Evolutionary conservation across 371 early-diverging fungal genomes (phyloP).

Genomic region (Polyrhizophydium stewartii): DNA sequence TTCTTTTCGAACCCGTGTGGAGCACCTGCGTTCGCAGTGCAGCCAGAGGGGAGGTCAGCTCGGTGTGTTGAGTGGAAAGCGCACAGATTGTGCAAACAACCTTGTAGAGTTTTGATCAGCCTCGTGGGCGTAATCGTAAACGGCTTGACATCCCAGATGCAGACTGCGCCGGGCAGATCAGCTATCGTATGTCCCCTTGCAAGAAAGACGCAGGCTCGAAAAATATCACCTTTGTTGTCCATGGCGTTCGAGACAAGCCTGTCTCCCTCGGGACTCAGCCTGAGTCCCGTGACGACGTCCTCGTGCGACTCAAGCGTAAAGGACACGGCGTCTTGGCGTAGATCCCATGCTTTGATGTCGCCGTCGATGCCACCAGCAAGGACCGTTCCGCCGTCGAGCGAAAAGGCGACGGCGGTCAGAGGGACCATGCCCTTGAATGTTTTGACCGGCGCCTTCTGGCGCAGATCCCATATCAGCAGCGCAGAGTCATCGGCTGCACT

Average conservation of each 20-base stretch:
- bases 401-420: slow-evolving; percentile 74
- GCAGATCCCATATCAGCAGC: slow-evolving; percentile 54
- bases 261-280: slow-evolving; percentile 79
- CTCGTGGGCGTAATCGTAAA: slow-evolving; percentile 63
- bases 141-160: slow-evolving; percentile 92
- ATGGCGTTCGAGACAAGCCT: slow-evolving; percentile 78
- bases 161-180: slow-evolving; percentile 43
- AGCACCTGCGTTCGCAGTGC: slow-evolving; percentile 75
- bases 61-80: too few relatives aligned
- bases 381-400: slow-evolving; percentile 73
- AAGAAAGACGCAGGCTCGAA: slow-evolving; percentile 2
- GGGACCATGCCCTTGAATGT: slow-evolving; percentile 68
- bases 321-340: slow-evolving; percentile 63
- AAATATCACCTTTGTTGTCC: slow-evolving; percentile 79
- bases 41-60: too few relatives aligned
- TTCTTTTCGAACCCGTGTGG: slow-evolving; percentile 94
- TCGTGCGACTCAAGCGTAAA: slow-evolving; percentile 77
- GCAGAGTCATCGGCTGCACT: slow-evolving; percentile 76
- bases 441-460: slow-evolving; percentile 66
- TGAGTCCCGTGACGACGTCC: slow-evolving; percentile 87
- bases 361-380: slow-evolving; percentile 92
- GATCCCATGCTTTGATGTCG: slow-evolving; percentile 83
- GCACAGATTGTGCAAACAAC: slow-evolving; percentile 13
- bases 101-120: slow-evolving; percentile 64
- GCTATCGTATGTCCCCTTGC: neutral